Evolutionary conservation across 208 protist species (phyloP), one percentile per base, ranked within the genome.

Genomic region (Angomonas ambiguus): DNA sequence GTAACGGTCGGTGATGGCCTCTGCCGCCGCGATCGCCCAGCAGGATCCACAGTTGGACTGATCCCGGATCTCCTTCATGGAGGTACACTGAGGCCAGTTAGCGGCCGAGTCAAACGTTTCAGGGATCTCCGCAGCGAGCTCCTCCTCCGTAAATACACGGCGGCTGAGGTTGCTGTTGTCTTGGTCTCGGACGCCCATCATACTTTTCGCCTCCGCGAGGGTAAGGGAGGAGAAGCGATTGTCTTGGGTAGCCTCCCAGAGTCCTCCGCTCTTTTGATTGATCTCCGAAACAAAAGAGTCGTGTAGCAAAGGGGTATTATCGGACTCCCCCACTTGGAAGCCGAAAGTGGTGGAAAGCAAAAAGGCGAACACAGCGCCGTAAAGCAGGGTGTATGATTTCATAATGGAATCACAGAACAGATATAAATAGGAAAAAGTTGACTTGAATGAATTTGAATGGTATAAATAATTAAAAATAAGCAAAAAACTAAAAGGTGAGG

Each of bases 41-140:
- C 93, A 97, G 49, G 79, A 90, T 41, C 91, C 93, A 77, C 93
- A 97, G 62, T 65, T 79, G 24, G 80, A 92, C 80, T 97, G 92
- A 69, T 96, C 92, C 28, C 87, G 81, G 57, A 96, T 88, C 58
- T 88, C 72, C 18, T 51, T 20, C 60, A 91, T 87, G 63, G 82
- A 80, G 25, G 49, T 51, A 74, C 86, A 93, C 55, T 83, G 42
- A 10, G 83, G 79, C 86, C 86, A 93, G 30, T 81, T 57, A 25
- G 72, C 69, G 25, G 72, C 73, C 4, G 83, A 69, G 65, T 93
- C 86, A 65, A 93, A 93, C 1, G 55, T 70, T 18, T 77, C 79
- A 0, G 81, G 85, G 31, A 91, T 62, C 11, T 69, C 62, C 59
- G 45, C 58, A 13, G 67, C 62, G 28, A 74, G 62, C 69, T 87